Percentiles rank a stretch among this genome's conserved stretches.
Conservation (phyloP, 108 stramenopile species). For the Mayamaea pseudoterrestris region DNA sequence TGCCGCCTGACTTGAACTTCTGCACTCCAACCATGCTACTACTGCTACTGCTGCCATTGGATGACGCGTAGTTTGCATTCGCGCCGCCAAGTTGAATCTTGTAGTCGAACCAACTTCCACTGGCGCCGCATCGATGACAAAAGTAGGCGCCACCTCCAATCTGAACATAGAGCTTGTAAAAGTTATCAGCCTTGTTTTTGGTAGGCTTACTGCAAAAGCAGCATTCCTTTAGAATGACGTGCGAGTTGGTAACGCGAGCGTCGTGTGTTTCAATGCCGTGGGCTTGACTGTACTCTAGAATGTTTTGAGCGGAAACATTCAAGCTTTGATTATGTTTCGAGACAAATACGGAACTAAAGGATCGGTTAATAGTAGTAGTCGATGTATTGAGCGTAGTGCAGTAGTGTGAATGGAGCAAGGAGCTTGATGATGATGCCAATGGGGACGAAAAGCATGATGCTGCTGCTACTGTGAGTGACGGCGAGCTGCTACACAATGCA, state of each 20-base stretch:
- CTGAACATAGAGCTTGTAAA: conserved; percentile 58
- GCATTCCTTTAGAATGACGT: conserved; percentile 63
- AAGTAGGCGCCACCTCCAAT: conserved; percentile 75
- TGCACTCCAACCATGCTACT: no score
- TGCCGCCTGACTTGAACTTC: no score
- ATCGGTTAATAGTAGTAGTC: no score
- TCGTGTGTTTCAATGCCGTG: conserved; percentile 16
- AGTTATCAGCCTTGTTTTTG: conserved; percentile 35
- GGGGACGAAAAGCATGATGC: no score
- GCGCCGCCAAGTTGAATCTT: conserved; percentile 15
- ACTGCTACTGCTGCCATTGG: no score
- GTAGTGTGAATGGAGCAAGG: no score
- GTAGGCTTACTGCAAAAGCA: conserved; percentile 78
- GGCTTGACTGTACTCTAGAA: conserved; percentile 26
- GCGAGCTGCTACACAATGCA: no score
- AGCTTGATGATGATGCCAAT: no score
- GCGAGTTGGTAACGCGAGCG: conserved; percentile 37
- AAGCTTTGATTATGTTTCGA: conserved; percentile 55
- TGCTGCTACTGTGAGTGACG: no score
- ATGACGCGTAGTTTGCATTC: neutral
- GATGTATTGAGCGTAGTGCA: no score
- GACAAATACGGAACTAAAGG: conserved; percentile 68
- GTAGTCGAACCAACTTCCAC: conserved; percentile 89
- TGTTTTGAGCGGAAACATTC: conserved; percentile 32
- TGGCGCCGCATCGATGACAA: conserved; percentile 85